phyloP scores from a whole-genome alignment of 208 protist species.

The Balamuthia mandrillaris region DNA sequence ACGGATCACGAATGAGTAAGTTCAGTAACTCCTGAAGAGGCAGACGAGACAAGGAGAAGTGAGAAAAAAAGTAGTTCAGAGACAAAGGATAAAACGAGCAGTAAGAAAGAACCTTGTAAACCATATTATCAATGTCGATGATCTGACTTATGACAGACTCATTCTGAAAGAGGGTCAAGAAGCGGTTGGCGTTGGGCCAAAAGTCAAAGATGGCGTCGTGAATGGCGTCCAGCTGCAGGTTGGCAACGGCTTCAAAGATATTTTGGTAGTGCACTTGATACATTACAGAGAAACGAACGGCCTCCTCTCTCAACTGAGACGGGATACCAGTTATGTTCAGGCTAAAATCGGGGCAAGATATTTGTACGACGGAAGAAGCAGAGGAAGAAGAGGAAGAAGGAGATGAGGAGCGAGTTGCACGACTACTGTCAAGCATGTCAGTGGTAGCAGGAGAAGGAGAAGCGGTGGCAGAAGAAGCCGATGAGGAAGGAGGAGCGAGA shows the following conservation, averaged over 20 bases:
- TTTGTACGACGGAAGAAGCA: too few species aligned
- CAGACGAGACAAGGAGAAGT: not conserved
- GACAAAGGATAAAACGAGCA: not conserved
- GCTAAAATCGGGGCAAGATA: not conserved
- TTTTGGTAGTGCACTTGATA: not conserved
- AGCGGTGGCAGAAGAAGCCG: too few species aligned
- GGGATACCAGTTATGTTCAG: not conserved
- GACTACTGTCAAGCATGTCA: too few species aligned
- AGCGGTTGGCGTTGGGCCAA: not conserved
- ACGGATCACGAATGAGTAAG: not conserved
- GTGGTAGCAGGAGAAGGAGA: too few species aligned
- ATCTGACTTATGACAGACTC: not conserved
- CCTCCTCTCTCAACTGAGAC: not conserved
- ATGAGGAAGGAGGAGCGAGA: too few species aligned
- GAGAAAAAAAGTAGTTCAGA: not conserved
- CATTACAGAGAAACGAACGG: not conserved
- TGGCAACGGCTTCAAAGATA: not conserved
- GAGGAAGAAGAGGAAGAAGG: too few species aligned
- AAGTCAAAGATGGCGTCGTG: not conserved
- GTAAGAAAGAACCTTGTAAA: not conserved
- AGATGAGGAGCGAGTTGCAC: too few species aligned
- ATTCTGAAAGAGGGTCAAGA: slow-evolving; percentile 1
- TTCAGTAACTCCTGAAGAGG: not conserved
- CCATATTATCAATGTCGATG: slow-evolving; percentile 1
- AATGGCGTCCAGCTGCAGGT: not conserved